Percentiles rank a stretch among this genome's conserved stretches.
These are phyloP conservation scores for Verticillium alfalfae DNA, from an alignment of 2,329 filamentous ascomycete species.

Conservation along the genomic window DNA sequence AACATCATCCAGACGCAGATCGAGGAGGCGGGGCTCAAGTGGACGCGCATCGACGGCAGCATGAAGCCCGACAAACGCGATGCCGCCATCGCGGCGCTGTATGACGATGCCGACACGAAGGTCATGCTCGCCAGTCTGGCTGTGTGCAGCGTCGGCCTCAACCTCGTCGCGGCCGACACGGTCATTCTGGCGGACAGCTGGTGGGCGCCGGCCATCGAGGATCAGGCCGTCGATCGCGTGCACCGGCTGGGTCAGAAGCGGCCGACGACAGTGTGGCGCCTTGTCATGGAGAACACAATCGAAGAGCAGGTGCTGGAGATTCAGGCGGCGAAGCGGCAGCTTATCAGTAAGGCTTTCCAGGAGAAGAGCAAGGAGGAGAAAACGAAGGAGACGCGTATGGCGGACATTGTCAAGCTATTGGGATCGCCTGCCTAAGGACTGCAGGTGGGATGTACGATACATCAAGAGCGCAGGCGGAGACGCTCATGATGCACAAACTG, in stretches of 20 bases:
- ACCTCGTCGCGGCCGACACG: conserved; percentile 80
- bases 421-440: conserved; percentile 11
- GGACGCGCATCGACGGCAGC: conserved; percentile 71
- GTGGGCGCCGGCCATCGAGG: conserved; percentile 92
- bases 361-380: conserved; percentile 59
- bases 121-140: conserved; percentile 77
- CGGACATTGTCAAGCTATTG: conserved; percentile 46
- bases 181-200: conserved; percentile 78
- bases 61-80: conserved; percentile 72
- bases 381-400: conserved; percentile 52
- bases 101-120: conserved; percentile 60
- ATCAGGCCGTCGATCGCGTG: conserved; percentile 85
- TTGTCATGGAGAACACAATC: conserved; percentile 75
- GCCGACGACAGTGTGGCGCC: conserved; percentile 70
- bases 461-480: background rate
- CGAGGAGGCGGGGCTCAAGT: conserved; percentile 52
- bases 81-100: conserved; percentile 60
- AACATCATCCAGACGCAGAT: conserved; percentile 68
- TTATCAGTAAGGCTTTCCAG: conserved; percentile 74
- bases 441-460: background rate
- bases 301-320: conserved; percentile 77
- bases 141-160: conserved; percentile 81
- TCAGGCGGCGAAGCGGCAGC: conserved; percentile 70
- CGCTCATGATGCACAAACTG: background rate
- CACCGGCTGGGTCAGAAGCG: conserved; percentile 79